Conservation (phyloP, 306 rosid species). For the Corylus avellana region DNA sequence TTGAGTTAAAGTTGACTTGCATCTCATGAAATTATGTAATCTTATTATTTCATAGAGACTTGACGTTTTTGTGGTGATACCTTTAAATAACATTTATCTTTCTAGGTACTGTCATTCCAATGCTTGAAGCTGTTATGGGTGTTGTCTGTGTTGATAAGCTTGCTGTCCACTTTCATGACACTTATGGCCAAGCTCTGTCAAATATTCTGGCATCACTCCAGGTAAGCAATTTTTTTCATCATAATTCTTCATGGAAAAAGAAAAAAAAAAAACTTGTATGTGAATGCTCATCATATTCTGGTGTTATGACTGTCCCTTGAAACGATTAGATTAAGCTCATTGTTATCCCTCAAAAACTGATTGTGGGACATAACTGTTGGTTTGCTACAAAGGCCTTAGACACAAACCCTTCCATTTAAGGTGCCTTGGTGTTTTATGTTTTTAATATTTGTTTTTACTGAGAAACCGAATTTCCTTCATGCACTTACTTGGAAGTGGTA, state of each 20-base stretch:
- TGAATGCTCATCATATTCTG: not conserved
- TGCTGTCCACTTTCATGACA: slow-evolving; percentile 94
- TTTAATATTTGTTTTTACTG: too few species aligned
- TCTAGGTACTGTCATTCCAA: slow-evolving; percentile 72
- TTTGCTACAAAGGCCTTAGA: not conserved
- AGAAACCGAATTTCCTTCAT: too few species aligned
- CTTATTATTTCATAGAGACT: not conserved
- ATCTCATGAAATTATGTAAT: slow-evolving; percentile 9
- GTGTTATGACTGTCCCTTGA: slow-evolving; percentile 2
- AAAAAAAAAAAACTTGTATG: not conserved
- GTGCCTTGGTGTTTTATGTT: too few species aligned
- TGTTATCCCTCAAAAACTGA: not conserved
- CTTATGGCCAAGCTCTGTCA: slow-evolving; percentile 97
- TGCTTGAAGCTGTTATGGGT: slow-evolving; percentile 84
- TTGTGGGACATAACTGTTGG: not conserved
- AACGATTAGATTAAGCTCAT: slow-evolving; percentile 12
- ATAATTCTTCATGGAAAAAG: not conserved
- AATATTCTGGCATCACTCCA: slow-evolving; percentile 79
- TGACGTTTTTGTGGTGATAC: slow-evolving; percentile 5
- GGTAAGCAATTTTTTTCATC: slow-evolving; percentile 38
- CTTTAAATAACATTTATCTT: slow-evolving; percentile 17
- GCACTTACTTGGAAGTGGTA: not conserved
- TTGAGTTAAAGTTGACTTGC: slow-evolving; percentile 7
- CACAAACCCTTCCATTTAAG: too few species aligned
- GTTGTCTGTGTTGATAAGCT: slow-evolving; percentile 66